Percentiles rank a stretch among this genome's conserved stretches.
These are phyloP conservation scores for Globisporangium echinulatum DNA, from an alignment of 352 stramenopile species.

Conservation along the genomic window DNA sequence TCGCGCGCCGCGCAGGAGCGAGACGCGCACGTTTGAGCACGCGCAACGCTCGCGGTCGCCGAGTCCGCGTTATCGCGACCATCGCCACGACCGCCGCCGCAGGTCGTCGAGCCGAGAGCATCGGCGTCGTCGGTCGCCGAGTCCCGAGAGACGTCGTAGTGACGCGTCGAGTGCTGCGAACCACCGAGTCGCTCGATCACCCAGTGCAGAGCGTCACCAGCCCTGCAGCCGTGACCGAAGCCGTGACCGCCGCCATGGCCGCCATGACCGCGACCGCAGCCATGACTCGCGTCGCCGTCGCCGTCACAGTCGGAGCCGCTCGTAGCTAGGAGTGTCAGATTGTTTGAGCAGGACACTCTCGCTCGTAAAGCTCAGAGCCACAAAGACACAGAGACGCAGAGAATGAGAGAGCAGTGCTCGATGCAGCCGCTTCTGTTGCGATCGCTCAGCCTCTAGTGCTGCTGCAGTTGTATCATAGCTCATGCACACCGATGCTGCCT, in stretches of 20 bases:
- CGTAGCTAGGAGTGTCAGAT: background rate
- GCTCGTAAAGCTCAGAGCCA: no score
- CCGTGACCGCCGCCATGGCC: no score
- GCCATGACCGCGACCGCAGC: background rate
- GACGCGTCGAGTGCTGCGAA: no score
- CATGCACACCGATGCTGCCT: no score
- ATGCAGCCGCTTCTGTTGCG: no score
- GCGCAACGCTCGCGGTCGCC: background rate
- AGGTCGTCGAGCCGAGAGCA: background rate
- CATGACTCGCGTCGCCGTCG: background rate
- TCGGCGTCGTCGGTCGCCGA: background rate
- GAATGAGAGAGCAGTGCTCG: no score
- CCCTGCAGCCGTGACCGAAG: background rate
- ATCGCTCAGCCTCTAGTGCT: no score
- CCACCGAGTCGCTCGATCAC: no score
- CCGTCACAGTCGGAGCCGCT: background rate
- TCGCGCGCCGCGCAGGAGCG: background rate
- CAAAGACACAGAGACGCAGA: no score
- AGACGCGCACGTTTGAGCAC: background rate
- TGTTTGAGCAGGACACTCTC: no score
- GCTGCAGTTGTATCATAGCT: no score
- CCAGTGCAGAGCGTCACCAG: no score
- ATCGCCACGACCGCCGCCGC: background rate
- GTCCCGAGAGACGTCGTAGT: background rate
- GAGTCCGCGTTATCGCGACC: background rate